Percentiles rank a stretch among this genome's conserved stretches.
Evolutionary conservation across 345 rosid species (phyloP).

Genomic region (Citrus medica): DNA sequence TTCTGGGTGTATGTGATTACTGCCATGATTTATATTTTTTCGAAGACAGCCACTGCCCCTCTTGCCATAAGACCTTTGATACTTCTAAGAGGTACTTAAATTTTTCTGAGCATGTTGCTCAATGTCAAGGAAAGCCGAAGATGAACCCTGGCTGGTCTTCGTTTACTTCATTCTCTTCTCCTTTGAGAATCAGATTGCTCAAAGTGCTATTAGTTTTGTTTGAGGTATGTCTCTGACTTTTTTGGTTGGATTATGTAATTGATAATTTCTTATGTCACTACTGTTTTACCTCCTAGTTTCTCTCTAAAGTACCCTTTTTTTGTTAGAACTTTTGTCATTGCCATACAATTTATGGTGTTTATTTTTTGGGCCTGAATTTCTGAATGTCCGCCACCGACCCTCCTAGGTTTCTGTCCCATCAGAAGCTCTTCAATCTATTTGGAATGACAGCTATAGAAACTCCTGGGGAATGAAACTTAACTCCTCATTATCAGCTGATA

Average conservation of each 20-base stretch:
- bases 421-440: conserved; percentile 59
- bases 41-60: conserved; percentile 42
- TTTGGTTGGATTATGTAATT: not conserved
- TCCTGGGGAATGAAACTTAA: conserved; percentile 62
- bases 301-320: not conserved
- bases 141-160: conserved; percentile 18
- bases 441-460: conserved; percentile 57
- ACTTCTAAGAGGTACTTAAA: conserved; percentile 23
- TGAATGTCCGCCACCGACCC: not conserved
- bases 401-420: conserved; percentile 65
- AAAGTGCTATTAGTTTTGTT: conserved; percentile 62
- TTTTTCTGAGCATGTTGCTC: conserved; percentile 48
- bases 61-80: conserved; percentile 43
- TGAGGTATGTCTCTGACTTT: conserved; percentile 37
- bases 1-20: conserved; percentile 45
- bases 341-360: conserved; percentile 1
- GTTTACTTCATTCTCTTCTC: conserved; percentile 35
- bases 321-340: not conserved
- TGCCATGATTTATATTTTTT: conserved; percentile 49
- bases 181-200: conserved; percentile 55
- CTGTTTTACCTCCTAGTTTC: not conserved
- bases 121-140: conserved; percentile 25
- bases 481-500: conserved; percentile 55
- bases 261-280: not conserved
- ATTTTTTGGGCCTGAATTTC: not conserved